Evolutionary conservation across 129 eudicot species (phyloP), one percentile per base, ranked within the genome.

Genomic region (Gnaphalium uliginosum): DNA sequence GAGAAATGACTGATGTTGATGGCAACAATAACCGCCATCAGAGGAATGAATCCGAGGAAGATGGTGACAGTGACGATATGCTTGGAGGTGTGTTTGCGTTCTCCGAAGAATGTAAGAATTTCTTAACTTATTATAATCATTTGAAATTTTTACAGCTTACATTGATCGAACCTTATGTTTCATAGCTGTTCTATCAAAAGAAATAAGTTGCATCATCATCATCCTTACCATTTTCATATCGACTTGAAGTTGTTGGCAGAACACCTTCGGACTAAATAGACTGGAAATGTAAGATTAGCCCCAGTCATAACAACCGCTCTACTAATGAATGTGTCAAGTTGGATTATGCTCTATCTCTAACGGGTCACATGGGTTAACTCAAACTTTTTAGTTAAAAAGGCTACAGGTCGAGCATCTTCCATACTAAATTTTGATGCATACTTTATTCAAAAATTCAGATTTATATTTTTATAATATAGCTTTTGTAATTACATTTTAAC

Each of bases 31-130:
- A 85, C 57, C 78, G 73, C 71, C 43, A 60, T 46, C 78, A 83
- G 62, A 83, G 83, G 76, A 83, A 72, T 54, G 84, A 85, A 68
- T 67, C 83, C 13, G 93, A 88, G 75, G 93, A 88, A 68, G 91
- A 90, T 80, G 89, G 79, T 41, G 96, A 87, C 32, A 79, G 80
- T 69, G 92, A 90, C 62, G 91, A 84, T 59, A 84, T 90, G 88
- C 88, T 88, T 81, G 96, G 96, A 67, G 84, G 93, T 50, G 94
- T 90, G 50, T 90, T 90, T 81, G 86, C 79, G 50, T 89, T 89
- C 70, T 86, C 89, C 22, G 94, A 90, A 81, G 96, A 90, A 88
- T 87, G 96, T 90, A 60, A 63, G 86, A 14, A n/a, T 29, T 64
- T 79, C 51, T 23, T 8, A 18, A 23, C 41, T 41, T n/a, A 14